phyloP scores from a whole-genome alignment of 2,329 filamentous ascomycete genomes.

The Pyrenochaeta sp. region DNA sequence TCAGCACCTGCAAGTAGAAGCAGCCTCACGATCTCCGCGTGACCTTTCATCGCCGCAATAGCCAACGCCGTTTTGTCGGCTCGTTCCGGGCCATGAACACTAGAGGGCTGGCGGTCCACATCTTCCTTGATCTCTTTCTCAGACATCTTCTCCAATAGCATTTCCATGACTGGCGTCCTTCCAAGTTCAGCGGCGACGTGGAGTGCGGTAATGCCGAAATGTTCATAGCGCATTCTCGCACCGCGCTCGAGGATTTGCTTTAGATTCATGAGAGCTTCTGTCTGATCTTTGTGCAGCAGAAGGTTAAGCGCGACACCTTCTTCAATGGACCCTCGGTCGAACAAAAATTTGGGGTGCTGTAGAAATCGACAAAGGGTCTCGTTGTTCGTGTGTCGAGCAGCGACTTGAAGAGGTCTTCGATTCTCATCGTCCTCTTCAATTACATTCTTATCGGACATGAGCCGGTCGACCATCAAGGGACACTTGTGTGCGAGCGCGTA shows the following conservation, averaged over 20 bases:
- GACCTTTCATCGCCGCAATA: constrained; percentile 1
- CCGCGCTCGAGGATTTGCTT: not conserved
- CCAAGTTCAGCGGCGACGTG: constrained; percentile 1
- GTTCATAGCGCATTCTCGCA: constrained; percentile 1
- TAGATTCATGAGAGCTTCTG: not conserved
- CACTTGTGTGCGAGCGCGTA: not conserved
- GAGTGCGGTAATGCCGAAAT: constrained; percentile 5
- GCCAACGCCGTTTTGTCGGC: not conserved
- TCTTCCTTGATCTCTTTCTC: not conserved
- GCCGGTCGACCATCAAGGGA: not conserved
- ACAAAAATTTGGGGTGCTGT: not conserved
- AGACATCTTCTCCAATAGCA: not conserved
- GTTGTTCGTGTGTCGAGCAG: not conserved
- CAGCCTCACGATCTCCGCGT: not conserved
- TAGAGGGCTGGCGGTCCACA: not conserved
- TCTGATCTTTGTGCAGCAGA: not conserved
- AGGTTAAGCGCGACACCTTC: constrained; percentile 1
- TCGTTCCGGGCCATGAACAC: not conserved
- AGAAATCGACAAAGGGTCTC: not conserved
- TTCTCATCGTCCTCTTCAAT: not conserved
- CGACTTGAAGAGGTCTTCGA: not conserved
- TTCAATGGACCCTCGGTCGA: not conserved
- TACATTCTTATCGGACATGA: not conserved
- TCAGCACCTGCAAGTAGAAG: not conserved
- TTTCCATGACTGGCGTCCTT: not conserved